phyloP scores from a whole-genome alignment of 2,329 filamentous ascomycete species.

The Trichoderma harzianum region DNA sequence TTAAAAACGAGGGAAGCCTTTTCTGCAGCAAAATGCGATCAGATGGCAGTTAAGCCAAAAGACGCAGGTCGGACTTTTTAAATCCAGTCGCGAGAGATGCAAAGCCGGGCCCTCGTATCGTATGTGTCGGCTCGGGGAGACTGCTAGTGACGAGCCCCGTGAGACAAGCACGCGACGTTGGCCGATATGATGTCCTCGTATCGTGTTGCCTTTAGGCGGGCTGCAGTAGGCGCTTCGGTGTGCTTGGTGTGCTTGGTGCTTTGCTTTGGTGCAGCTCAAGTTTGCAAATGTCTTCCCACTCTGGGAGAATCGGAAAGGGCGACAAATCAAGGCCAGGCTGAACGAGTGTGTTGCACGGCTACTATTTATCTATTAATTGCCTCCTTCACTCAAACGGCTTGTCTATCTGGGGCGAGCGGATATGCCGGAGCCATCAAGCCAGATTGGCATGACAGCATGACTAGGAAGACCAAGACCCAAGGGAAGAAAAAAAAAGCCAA shows the following conservation, averaged over 20 bases:
- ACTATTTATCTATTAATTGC: constrained; percentile 16
- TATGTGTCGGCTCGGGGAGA: not conserved
- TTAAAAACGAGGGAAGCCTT: not conserved
- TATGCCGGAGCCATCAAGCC: constrained; percentile 16
- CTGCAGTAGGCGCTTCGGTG: not conserved
- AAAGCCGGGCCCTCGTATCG: not conserved
- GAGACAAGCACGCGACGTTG: constrained; percentile 14
- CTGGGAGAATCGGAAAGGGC: not conserved
- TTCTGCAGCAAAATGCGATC: not conserved
- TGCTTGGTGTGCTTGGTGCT: not conserved
- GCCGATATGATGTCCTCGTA: constrained; percentile 2
- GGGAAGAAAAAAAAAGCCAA: constrained; percentile 13
- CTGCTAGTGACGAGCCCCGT: not conserved
- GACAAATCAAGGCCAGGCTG: not conserved
- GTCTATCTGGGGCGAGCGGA: constrained; percentile 8
- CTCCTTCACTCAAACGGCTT: not conserved
- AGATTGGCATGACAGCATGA: constrained; percentile 19
- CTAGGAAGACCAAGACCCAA: constrained; percentile 8
- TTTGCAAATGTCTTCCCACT: not conserved
- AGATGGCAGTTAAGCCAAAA: not conserved
- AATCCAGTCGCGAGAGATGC: not conserved
- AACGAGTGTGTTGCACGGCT: not conserved
- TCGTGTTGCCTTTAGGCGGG: constrained; percentile 3
- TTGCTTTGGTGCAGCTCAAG: not conserved
- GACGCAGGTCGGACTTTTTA: not conserved